Base-by-base conservation (phyloP, 345 rosid species). In the Lepidium aucheri region DNA sequence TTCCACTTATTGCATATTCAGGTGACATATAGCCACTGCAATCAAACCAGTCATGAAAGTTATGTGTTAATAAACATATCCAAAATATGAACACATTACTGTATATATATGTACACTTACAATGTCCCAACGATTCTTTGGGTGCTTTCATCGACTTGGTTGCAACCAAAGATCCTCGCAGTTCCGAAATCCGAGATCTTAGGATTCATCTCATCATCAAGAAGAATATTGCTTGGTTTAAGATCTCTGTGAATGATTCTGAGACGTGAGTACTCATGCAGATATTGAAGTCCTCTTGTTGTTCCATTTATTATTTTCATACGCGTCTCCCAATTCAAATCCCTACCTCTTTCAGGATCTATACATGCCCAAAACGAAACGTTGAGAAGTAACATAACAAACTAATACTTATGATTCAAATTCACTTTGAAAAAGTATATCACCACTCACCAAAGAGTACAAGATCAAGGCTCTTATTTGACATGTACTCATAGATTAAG, bases 401-500 rank as follows among this genome's bases (percentile, higher is more conserved):
- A 26, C 30, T 26, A 4, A 26, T 26, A 26, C 30, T 26, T 26
- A 4, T 4, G 30, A 26, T 52, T 30, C 57, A 8, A 14, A 8
- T 4, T 4, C 38, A 32, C 15, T 47, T 22, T 11, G 13, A 15
- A 53, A 1, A 15, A 8, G 8, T 32, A 32, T 32, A 6, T 32
- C 41, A 53, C 3, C 47, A 57, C n/a, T 40, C 14, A 57, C 62
- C 62, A 57, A 57, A 57, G 46, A 57, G 62, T 38, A 39, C 8
- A 40, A 34, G 34, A n/a, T 40, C 63, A 63, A 63, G 57, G 47
- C 68, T 50, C 26, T 50, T 50, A 49, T 63, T 63, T 8, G 68
- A 39, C 68, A 63, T 63, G 47, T 63, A 63, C 47, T 63, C 68
- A 24, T 63, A 63, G 13, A 63, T 50, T 9, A 63, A 39, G 49